Evolutionary conservation across 1,139 yeast genomes (phyloP).

Genomic region (Candida tropicalis): DNA sequence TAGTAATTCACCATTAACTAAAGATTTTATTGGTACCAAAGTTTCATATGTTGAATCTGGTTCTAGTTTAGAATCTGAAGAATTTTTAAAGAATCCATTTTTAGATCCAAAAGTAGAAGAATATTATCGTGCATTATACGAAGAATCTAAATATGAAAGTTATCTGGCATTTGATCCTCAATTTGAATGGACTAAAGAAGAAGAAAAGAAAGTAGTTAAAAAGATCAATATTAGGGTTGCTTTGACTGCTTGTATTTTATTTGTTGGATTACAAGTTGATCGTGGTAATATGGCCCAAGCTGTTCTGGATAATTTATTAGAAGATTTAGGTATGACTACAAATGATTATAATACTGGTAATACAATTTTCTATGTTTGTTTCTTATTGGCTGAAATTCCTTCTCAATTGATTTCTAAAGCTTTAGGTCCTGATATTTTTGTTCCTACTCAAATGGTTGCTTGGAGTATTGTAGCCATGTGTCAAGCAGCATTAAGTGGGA

Average conservation of each 20-base stretch:
- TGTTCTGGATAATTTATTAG: constrained; percentile 32
- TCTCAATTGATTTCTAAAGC: constrained; percentile 35
- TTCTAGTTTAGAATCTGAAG: constrained; percentile 11
- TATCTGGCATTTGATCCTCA: constrained; percentile 36
- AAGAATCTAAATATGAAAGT: constrained; percentile 31
- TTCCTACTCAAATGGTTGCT: constrained; percentile 34
- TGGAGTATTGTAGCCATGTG: constrained; percentile 35
- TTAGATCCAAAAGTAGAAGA: constrained; percentile 15
- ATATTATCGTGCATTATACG: constrained; percentile 16
- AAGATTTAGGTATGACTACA: constrained; percentile 30
- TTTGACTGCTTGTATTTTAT: constrained; percentile 32
- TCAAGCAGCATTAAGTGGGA: constrained; percentile 29
- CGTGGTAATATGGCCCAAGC: constrained; percentile 36
- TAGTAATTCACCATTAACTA: not conserved
- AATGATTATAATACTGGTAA: constrained; percentile 36
- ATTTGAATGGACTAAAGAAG: constrained; percentile 37
- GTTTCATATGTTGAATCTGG: constrained; percentile 9
- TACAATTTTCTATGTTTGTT: constrained; percentile 30
- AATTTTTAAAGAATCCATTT: constrained; percentile 13
- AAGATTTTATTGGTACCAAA: constrained; percentile 2
- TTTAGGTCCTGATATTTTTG: constrained; percentile 35
- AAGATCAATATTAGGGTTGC: constrained; percentile 31
- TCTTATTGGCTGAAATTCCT: constrained; percentile 36
- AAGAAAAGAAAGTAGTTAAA: constrained; percentile 29
- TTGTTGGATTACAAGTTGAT: constrained; percentile 36